Percentiles rank a stretch among this genome's conserved stretches.
These are phyloP conservation scores for Lecanicillium sp. DNA, from an alignment of 2,329 filamentous ascomycete species.

Conservation along the genomic window DNA sequence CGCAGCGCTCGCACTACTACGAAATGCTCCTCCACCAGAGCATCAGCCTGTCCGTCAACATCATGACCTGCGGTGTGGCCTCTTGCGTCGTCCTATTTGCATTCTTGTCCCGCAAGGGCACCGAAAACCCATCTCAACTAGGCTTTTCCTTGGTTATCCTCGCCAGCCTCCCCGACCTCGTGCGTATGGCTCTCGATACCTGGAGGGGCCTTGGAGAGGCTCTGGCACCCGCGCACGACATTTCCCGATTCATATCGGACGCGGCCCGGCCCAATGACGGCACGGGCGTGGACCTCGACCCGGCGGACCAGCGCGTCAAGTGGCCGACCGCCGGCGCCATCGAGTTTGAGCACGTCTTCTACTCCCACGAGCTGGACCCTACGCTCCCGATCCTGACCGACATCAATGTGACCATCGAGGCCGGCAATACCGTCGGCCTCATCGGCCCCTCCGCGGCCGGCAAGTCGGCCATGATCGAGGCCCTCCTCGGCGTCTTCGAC, in stretches of 20 bases:
- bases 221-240: background rate
- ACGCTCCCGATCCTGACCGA: background rate
- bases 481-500: background rate
- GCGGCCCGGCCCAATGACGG: background rate
- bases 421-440: background rate
- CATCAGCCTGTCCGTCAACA: background rate
- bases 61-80: background rate
- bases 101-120: background rate
- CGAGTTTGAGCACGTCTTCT: conserved; percentile 2
- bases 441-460: background rate
- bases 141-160: background rate
- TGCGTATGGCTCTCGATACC: background rate
- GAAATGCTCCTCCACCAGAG: background rate
- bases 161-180: background rate
- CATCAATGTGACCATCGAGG: background rate
- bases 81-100: background rate
- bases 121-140: background rate
- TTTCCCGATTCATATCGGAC: background rate
- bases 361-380: too few relatives aligned
- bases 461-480: background rate
- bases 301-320: background rate
- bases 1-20: background rate
- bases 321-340: background rate
- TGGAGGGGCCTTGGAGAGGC: background rate
- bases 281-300: background rate